Base-by-base conservation (phyloP, 2,329 filamentous ascomycete species). In the Stachybotrys chartarum region DNA sequence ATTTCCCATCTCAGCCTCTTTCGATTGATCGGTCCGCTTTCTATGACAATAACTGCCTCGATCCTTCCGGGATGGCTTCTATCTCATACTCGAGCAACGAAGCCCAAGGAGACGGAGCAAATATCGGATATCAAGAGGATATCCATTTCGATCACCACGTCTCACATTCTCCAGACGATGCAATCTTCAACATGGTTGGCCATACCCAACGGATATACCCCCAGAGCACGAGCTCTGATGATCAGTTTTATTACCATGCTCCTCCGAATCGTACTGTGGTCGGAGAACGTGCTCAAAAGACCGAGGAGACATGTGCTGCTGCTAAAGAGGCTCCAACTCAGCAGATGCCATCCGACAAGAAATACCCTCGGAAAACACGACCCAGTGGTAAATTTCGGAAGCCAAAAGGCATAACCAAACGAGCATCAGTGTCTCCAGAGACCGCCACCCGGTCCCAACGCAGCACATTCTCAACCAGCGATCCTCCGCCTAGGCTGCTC, bases 401-500 rank as follows among this genome's bases (percentile, higher is more conserved):
- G 24, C 18, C 18, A 50, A 3, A 50, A 48, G 47, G 47, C 14
- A 50, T 30, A 50, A 50, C 35, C 35, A 42, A 42, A 42, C 62
- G 55, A 48, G 17, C 50, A 18, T 47, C 16, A 6, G 52, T 31
- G 32, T 50, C 52, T 35, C 14, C 52, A 14, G 35, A 42, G 14
- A 14, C 35, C 8, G 35, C 14, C 14, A 42, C 35, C 5, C 10
- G 10, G 2, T 10, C 35, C 2, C 35, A 14, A 5, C 35, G 35
- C 35, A 10, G 5, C 14, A 42, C 35, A 10, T 42, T 42, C 14
- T 10, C 35, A 14, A 14, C 14, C 35, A 42, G 14, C 35, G 35
- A 10, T 14, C 35, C 35, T 14, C 35, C 24, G 17, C 59, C 53
- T 14, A 62, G 18, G 48, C 51, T 62, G 5, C 51, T 58, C 11